Evolutionary conservation across 148 eudicot genomes (phyloP), one percentile per base, ranked within the genome.

Genomic region (Heliosperma pusillum): DNA sequence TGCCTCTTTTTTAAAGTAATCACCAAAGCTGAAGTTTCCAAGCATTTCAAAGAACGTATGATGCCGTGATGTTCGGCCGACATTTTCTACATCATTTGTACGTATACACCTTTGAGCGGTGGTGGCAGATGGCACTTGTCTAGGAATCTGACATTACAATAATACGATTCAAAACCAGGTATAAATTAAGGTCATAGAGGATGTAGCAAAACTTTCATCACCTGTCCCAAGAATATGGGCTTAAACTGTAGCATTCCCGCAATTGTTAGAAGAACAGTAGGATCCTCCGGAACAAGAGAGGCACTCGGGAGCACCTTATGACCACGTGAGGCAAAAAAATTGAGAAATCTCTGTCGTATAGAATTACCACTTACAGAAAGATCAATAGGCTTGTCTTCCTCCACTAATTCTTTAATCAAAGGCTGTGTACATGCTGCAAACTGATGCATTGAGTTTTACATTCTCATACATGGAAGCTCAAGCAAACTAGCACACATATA

Each of bases 181-280:
- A 69, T 24, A 45, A 47, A 69, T 69, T 10, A 24, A 70, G 6
- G n/a, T 36, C 3, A 33, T n/a, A 66, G 5, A 66, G 42, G 56
- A 69, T 69, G 33, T 29, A 64, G 40, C 26, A 36, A 57, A 70
- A 65, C 21, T 65, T 20, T 10, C 22, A 40, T 25, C 83, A 95
- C 98, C 98, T 95, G 88, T 53, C 97, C 98, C 71, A 95, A 87
- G 82, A 95, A 95, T 75, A 95, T 84, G 69, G 98, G 98, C 83
- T 95, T 95, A 84, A 95, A 95, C 86, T 88, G 98, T 53, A 95
- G 98, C 98, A 95, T 95, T 78, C 98, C 98, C 6, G 98, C 98
- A 76, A 95, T 95, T 66, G 98, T 95, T 71, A 95, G 79, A 77
- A 95, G 85, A 68, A 95, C 98, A 42, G 98, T 95, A 72, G 97